These are phyloP conservation scores for Hansenula sp. DNA, from an alignment of 1,139 yeast species.

Conservation along the genomic window DNA sequence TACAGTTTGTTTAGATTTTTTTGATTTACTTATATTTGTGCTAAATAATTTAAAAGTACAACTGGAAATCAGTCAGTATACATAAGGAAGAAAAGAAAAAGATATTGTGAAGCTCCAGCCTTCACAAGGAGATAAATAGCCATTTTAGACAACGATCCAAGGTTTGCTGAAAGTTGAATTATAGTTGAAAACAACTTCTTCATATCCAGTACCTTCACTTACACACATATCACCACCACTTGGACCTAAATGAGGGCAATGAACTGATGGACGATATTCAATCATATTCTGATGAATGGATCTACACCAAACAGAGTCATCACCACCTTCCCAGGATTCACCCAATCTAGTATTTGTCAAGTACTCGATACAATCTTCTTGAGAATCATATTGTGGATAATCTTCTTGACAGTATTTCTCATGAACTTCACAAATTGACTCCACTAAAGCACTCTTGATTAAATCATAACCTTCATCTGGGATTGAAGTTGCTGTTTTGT, in stretches of 20 bases:
- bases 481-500: background rate
- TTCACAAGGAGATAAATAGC: no score
- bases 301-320: conserved; percentile 20
- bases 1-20: no score
- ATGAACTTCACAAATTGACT: conserved; percentile 17
- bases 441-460: conserved; percentile 4
- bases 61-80: no score
- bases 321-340: conserved; percentile 21
- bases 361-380: conserved; percentile 10
- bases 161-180: conserved; percentile 2
- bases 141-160: background rate
- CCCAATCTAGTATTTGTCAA: conserved; percentile 15
- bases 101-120: no score
- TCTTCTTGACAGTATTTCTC: conserved; percentile 13
- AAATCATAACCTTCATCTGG: background rate
- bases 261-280: conserved; percentile 18
- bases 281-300: conserved; percentile 21
- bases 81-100: no score
- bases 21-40: no score
- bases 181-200: conserved; percentile 7
- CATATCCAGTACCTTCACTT: conserved; percentile 13
- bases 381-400: conserved; percentile 10
- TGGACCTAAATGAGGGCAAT: conserved; percentile 23
- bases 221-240: conserved; percentile 22
- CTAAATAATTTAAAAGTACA: no score